Conservation (phyloP, 371 early-diverging fungal species). For the Quaeritorhiza haematococci region DNA sequence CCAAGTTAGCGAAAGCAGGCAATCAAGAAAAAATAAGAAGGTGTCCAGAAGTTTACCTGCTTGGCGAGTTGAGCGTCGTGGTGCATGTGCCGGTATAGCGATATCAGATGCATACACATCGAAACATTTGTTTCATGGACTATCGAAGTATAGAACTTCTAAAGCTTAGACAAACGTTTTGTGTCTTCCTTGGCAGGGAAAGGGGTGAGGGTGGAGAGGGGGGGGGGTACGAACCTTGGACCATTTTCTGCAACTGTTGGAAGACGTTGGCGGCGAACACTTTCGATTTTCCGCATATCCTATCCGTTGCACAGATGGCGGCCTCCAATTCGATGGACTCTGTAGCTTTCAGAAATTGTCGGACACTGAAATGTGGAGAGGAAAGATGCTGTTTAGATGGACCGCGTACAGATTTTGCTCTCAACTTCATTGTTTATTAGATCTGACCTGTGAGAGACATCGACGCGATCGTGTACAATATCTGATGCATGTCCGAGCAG, state of each 20-base stretch:
- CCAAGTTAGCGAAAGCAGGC: too few relatives aligned
- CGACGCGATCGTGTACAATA: slow-evolving; percentile 7
- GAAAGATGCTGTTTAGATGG: background rate
- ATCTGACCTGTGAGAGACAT: slow-evolving; percentile 13
- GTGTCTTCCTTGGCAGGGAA: background rate
- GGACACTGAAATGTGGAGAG: too few relatives aligned
- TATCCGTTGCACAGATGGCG: slow-evolving; percentile 15
- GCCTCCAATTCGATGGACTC: slow-evolving; percentile 11
- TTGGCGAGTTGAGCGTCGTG: background rate
- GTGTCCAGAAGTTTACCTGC: background rate
- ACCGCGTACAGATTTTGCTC: background rate
- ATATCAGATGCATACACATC: background rate
- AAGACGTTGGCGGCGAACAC: slow-evolving; percentile 6
- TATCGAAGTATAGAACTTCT: background rate
- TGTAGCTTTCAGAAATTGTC: slow-evolving; percentile 7
- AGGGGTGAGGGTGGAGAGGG: background rate
- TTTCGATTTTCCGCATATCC: slow-evolving; percentile 5
- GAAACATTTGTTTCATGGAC: background rate
- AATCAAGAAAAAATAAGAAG: background rate
- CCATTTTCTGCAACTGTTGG: slow-evolving; percentile 1
- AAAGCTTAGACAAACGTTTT: background rate
- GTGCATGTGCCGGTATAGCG: slow-evolving; percentile 11
- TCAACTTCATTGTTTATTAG: background rate
- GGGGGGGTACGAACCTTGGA: slow-evolving; percentile 6
- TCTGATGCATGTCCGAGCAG: slow-evolving; percentile 10